Evolutionary conservation across 2,329 filamentous ascomycete species (phyloP), one percentile per base, ranked within the genome.

Genomic region (Hypoxylon sp.): DNA sequence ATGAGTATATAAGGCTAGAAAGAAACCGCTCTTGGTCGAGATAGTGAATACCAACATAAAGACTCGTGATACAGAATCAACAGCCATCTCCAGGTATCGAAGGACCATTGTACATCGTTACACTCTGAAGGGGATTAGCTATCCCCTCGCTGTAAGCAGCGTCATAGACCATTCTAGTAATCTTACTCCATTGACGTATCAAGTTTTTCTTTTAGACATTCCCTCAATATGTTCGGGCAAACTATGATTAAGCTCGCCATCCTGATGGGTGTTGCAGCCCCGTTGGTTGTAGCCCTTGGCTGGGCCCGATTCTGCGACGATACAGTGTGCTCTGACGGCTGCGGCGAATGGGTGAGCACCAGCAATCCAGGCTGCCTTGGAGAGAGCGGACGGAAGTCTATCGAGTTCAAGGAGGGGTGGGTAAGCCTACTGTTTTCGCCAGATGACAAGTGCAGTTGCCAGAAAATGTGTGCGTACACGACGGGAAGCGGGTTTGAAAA

Each of bases 321-420:
- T 6, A 11, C 17, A 44, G 39, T 8, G 17, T 44, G 39, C 39
- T 44, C 39, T 8, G 6, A 10, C 14, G 11, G 22, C 39, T 44
- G 39, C 39, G 39, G 39, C 39, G 17, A 44, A 10, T 44, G 39
- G 17, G 39, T 44, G 39, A 44, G 39, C 39, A 44, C 39, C n/a
- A 44, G 17, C 39, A 44, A 44, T 44, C 39, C 39, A 17, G 39
- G 39, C 9, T 44, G 39, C 10, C 39, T 44, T 11, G 3, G 2
- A 11, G 39, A 44, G n/a, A 22, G 5, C 4, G 39, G 39, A 10
- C 39, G 39, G 17, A 44, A 44, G 6, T 44, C 39, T 9, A 44
- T 44, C 17, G 4, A 9, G 3, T 44, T 44, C 17, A 44, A 44
- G 9, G 39, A 44, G 17, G 3, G 22, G 2, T 44, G 39, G 39